These are phyloP conservation scores for Stephania cephalantha DNA, from an alignment of 164 flowering plant genomes.

Conservation along the genomic window DNA sequence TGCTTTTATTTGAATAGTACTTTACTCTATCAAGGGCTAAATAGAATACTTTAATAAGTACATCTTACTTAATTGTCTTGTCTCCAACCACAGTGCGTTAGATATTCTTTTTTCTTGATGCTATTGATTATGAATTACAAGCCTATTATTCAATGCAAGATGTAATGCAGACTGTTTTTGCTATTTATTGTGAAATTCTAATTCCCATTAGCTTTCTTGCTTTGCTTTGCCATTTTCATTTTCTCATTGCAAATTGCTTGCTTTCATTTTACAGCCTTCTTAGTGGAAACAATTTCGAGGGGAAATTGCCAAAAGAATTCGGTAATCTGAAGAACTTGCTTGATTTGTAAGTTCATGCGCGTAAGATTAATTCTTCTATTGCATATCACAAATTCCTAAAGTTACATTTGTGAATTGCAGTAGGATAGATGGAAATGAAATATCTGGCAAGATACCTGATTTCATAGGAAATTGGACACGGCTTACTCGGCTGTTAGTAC, in stretches of 20 bases:
- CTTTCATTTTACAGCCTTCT: conserved; percentile 31
- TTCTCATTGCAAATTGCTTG: not conserved
- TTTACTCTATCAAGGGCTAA: too few relatives aligned
- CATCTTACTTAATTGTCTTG: too few relatives aligned
- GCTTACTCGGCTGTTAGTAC: conserved; percentile 50
- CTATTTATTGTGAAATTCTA: too few relatives aligned
- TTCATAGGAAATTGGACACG: conserved; percentile 75
- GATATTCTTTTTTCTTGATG: too few relatives aligned
- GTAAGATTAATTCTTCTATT: not conserved
- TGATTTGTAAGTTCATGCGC: conserved; percentile 48
- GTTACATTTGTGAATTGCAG: conserved; percentile 40
- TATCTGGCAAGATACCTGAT: conserved; percentile 76
- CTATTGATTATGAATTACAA: too few relatives aligned
- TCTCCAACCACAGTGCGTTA: too few relatives aligned
- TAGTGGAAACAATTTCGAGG: conserved; percentile 52
- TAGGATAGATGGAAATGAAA: conserved; percentile 58
- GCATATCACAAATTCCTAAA: not conserved
- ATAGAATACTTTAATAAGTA: too few relatives aligned
- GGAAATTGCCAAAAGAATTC: conserved; percentile 44
- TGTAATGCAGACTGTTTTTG: too few relatives aligned
- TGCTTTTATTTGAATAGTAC: too few relatives aligned
- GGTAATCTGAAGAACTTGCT: conserved; percentile 41
- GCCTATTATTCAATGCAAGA: too few relatives aligned
- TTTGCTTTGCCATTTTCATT: not conserved
- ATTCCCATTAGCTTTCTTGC: too few relatives aligned